Conservation (phyloP, 768 basidiomycete genomes). For the Lactifluus rugatus region DNA sequence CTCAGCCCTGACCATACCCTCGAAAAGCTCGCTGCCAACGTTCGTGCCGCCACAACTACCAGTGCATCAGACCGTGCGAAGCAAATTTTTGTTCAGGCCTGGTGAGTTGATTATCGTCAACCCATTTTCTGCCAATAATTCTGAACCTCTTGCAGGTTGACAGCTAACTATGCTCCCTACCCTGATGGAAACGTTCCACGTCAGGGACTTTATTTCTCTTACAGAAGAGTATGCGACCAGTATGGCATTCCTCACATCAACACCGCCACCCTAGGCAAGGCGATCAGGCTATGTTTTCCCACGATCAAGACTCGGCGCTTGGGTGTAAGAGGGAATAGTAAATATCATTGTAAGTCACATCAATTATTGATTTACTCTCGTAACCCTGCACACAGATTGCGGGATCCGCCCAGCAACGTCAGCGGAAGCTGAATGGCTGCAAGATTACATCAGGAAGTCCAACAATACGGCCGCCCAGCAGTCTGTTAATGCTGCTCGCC, state of each 20-base stretch:
- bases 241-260: constrained; percentile 93
- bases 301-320: constrained; percentile 91
- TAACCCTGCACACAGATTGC: constrained; percentile 51
- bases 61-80: constrained; percentile 87
- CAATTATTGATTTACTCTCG: constrained; percentile 22
- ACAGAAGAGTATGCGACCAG: constrained; percentile 83
- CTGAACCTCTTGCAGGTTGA: constrained; percentile 45
- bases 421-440: constrained; percentile 84
- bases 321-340: constrained; percentile 89
- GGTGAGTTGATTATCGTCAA: constrained; percentile 38
- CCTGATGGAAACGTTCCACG: constrained; percentile 90
- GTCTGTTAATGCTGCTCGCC: constrained; percentile 64
- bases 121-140: neutral
- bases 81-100: constrained; percentile 88
- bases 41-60: constrained; percentile 81
- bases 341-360: constrained; percentile 78
- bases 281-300: constrained; percentile 86
- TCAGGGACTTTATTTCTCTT: constrained; percentile 90
- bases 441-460: constrained; percentile 85
- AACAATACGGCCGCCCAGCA: constrained; percentile 77
- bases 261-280: constrained; percentile 91
- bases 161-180: constrained; percentile 83
- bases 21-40: constrained; percentile 80
- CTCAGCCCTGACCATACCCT: constrained; percentile 68
- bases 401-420: constrained; percentile 87